Base-by-base conservation (phyloP, 108 stramenopile genomes). In the Fistulifera solaris region DNA sequence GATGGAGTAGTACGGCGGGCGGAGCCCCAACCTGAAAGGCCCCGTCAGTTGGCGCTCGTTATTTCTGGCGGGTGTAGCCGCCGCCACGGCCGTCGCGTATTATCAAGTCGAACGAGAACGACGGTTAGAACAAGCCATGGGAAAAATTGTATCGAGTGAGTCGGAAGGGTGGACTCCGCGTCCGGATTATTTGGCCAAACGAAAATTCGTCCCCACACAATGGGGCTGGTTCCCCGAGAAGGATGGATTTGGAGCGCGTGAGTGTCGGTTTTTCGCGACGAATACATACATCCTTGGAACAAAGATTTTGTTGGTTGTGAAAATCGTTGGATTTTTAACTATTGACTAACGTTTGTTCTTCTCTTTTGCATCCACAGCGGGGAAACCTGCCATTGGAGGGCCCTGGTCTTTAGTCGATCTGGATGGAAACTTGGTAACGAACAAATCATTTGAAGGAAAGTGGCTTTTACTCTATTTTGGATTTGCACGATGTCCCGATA, bases 401-500 rank as follows among this genome's bases (percentile, higher is more conserved):
- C 81, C 83, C 10, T 92, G 89, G 89, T 84, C 86, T 19, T 70
- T 92, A 42, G 66, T 92, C 8, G 89, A 92, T 67, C 57, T 92
- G 57, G 81, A 92, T 45, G 89, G 89, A 42, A 85, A 87, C 35
- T 54, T 92, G 14, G 89, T 92, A 0, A 87, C 89, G 18, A 75
- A 87, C 53, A 68, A 77, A 40, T 73, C 72, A 14, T 92, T 87
- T 69, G 73, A 84, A 57, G 93, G 93, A 41, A 86, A 87, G 49
- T 94, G 88, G 88, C 72, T 89, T 22, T 68, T 99, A 10, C 70
- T 99, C 6, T 99, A 99, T 76, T 99, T 99, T 70, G 99, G 99
- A 45, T 99, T 99, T 73, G 95, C 96, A 21, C 90, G 93, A 28
- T 99, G 99, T 71, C 99, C 99, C 25, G 99, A 99, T 63, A 99